phyloP scores from a whole-genome alignment of 1,284 basidiomycete genomes.

The Naganishia liquefaciens region DNA sequence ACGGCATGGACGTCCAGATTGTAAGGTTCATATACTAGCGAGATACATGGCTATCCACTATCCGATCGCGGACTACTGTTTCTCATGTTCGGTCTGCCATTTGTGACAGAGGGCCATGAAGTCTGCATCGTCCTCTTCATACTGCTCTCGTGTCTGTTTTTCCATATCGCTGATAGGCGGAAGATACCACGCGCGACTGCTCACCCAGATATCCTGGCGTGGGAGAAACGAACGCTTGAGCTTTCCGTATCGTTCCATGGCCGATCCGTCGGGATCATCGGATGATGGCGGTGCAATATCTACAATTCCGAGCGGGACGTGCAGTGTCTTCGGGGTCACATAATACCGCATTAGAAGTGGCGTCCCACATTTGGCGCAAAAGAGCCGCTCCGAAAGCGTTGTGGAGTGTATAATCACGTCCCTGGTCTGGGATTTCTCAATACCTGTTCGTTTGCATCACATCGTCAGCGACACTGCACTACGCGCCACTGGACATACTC shows the following conservation, averaged over 20 bases:
- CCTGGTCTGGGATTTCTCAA: background rate
- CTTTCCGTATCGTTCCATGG: background rate
- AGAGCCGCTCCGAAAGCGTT: constrained; percentile 4
- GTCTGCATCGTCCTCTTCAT: constrained; percentile 11
- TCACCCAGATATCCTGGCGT: constrained; percentile 20
- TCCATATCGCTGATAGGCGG: background rate
- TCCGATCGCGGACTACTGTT: background rate
- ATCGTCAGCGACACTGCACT: background rate
- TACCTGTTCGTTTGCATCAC: background rate
- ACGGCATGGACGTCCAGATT: constrained; percentile 57
- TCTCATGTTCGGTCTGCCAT: constrained; percentile 1
- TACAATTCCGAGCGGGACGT: constrained; percentile 16
- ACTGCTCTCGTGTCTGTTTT: background rate
- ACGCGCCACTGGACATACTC: background rate
- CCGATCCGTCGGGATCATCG: background rate
- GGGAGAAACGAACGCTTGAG: constrained; percentile 6
- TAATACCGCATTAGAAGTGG: constrained; percentile 17
- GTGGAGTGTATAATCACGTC: background rate
- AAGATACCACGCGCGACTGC: constrained; percentile 18
- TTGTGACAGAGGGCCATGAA: constrained; percentile 6
- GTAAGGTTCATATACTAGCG: constrained; percentile 33
- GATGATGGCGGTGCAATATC: background rate
- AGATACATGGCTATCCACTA: no score
- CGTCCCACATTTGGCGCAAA: constrained; percentile 12
- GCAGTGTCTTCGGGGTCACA: constrained; percentile 9